Evolutionary conservation across 352 stramenopile genomes (phyloP), one percentile per base, ranked within the genome.

Genomic region (Aphanomyces astaci): DNA sequence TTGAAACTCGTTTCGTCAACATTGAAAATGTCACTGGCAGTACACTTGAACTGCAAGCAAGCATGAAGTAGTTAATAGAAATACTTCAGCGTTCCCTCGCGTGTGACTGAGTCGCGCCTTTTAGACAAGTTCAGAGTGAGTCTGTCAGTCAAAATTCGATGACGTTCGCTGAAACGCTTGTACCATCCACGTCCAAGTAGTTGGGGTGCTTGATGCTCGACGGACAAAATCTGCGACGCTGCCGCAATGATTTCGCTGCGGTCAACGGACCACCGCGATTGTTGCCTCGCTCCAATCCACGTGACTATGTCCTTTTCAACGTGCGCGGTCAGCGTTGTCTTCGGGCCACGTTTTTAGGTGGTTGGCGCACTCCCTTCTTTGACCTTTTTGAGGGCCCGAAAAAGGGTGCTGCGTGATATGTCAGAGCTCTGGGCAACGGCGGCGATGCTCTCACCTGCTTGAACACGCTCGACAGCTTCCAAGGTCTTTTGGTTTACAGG

Each of bases 1-100:
- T 59, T 59, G 51, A 59, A 59, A 39, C 24, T 59, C 4, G 51
- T 59, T 59, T 59, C 51, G 10, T 59, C 51, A 31, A 59, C 51
- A 59, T 59, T 59, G 51, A 22, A 59, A 25, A 59, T 28, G 28
- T 59, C 51, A 25, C 15, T 19, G 33, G 51, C 51, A 19, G 24
- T 59, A 33, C 51, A 59, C 25, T 36, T 33, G 33, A 59, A 59
- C 25, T 25, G 15, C 4, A 59, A 25, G 25, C 24, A 32, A 33
- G 7, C 28, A 36, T 22, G 30, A 9, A 59, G 4, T 7, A 32
- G 30, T 7, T 59, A 7, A 25, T 36, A 59, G 30, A 33, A 59
- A 10, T 22, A 59, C 19, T 25, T 53, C 30, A 19, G 30, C 4
- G 33, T 59, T 33, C 51, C 51, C 7, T 59, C 51, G 4, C 28